A percentile compares a stretch with the other conserved stretches of the same genome.
Conservation (phyloP, 75 land plant genomes). For the Selaginella moellendorffii region DNA sequence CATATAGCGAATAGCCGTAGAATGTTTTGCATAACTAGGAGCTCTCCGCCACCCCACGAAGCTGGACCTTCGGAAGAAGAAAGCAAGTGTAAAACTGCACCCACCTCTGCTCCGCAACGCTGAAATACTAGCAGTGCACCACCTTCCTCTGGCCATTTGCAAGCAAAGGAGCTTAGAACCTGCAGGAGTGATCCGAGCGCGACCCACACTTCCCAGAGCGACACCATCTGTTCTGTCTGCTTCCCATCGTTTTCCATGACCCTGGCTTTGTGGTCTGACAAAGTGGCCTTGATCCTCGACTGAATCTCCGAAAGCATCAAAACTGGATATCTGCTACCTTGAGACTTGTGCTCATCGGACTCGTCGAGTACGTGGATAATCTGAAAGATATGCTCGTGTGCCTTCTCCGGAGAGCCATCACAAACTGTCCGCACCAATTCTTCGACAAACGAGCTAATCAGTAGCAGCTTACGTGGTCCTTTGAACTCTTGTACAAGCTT, state of each 20-base stretch:
- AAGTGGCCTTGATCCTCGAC: not conserved
- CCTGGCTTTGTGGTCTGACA: not conserved
- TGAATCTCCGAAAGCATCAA: not conserved
- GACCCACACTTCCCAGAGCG: too few relatives aligned
- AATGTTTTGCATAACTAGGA: slow-evolving; percentile 22
- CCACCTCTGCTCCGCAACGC: slow-evolving; percentile 4
- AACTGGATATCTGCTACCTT: not conserved
- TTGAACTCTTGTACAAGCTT: slow-evolving; percentile 9
- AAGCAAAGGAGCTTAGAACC: slow-evolving; percentile 11
- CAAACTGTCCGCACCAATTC: slow-evolving; percentile 10
- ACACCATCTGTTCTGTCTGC: not conserved
- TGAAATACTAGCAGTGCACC: slow-evolving; percentile 8
- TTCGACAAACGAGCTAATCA: slow-evolving; percentile 7
- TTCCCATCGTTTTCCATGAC: too few relatives aligned
- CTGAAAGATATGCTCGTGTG: not conserved
- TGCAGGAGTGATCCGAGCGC: not conserved
- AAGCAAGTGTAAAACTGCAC: slow-evolving; percentile 9
- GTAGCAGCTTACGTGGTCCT: not conserved
- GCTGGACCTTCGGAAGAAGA: slow-evolving; percentile 4
- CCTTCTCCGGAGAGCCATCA: slow-evolving; percentile 6
- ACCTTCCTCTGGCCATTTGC: slow-evolving; percentile 10
- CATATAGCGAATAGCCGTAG: slow-evolving; percentile 8
- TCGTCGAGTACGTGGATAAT: not conserved
- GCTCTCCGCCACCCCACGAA: slow-evolving; percentile 16
- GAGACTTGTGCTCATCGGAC: not conserved